Evolutionary conservation across 2,329 filamentous ascomycete genomes (phyloP).

Genomic region (Aspergillus unguis): DNA sequence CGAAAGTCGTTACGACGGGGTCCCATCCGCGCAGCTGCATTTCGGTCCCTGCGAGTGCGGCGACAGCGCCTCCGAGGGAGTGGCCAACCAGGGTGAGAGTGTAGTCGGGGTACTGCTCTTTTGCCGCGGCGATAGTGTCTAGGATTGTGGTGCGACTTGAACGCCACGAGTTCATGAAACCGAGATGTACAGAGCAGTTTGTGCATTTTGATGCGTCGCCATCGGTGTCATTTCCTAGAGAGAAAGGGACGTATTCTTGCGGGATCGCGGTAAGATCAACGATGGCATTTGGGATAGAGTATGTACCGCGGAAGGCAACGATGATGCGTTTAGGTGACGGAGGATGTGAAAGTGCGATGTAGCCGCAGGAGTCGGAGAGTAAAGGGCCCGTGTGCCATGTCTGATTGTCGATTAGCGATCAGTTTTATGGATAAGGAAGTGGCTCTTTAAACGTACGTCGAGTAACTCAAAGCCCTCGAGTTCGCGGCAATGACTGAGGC

Average conservation of each 20-base stretch:
- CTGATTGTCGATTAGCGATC: constrained; percentile 24
- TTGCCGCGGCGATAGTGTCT: constrained; percentile 60
- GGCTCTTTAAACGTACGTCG: constrained; percentile 43
- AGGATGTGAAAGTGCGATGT: constrained; percentile 79
- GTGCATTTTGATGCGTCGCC: constrained; percentile 58
- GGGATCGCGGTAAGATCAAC: constrained; percentile 84
- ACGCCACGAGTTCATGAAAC: constrained; percentile 82
- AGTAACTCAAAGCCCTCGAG: constrained; percentile 77
- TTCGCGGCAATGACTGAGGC: constrained; percentile 78
- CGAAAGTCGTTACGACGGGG: constrained; percentile 82
- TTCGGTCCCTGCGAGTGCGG: constrained; percentile 80
- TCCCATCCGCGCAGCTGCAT: constrained; percentile 72
- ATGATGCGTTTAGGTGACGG: constrained; percentile 63
- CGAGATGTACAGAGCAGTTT: constrained; percentile 90
- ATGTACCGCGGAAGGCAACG: constrained; percentile 89
- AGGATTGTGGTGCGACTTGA: constrained; percentile 69
- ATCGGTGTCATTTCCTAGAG: constrained; percentile 42
- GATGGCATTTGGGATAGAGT: constrained; percentile 88
- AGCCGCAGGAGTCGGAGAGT: constrained; percentile 88
- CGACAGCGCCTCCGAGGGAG: constrained; percentile 87
- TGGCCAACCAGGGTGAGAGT: constrained; percentile 79
- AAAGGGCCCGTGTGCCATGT: constrained; percentile 89
- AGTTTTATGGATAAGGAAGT: background rate
- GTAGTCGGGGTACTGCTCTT: constrained; percentile 64
- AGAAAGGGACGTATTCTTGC: constrained; percentile 88